phyloP scores from a whole-genome alignment of 2,329 filamentous ascomycete genomes.

The Aureobasidium sp. region DNA sequence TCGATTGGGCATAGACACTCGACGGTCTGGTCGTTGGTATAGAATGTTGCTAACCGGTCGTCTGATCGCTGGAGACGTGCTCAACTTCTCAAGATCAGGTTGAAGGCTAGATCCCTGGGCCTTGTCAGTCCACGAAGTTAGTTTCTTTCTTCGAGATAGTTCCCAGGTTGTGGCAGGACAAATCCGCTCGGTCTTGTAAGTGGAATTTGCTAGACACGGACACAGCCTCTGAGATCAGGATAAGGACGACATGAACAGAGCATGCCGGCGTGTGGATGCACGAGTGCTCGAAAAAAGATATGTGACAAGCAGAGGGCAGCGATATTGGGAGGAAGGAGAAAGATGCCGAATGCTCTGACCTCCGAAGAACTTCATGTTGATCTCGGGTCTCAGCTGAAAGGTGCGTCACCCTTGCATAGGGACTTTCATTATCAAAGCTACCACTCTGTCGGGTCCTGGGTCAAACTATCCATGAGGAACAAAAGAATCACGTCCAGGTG shows the following conservation, averaged over 20 bases:
- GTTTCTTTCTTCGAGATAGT: not conserved
- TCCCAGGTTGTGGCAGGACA: not conserved
- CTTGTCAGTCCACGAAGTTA: not conserved
- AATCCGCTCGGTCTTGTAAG: not conserved
- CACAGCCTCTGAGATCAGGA: too few species aligned
- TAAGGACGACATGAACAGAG: not conserved
- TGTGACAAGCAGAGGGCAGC: not conserved
- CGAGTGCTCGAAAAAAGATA: not conserved
- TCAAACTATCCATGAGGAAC: not conserved
- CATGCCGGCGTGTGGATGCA: not conserved
- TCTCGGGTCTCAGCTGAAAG: not conserved
- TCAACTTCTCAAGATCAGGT: too few species aligned
- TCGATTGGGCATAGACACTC: not conserved
- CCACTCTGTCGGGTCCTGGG: not conserved
- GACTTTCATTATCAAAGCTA: constrained; percentile 1
- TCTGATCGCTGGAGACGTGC: not conserved
- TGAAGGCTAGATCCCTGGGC: not conserved
- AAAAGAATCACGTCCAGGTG: not conserved
- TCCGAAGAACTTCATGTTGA: constrained; percentile 1
- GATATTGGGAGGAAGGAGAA: not conserved
- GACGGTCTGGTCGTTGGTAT: not conserved
- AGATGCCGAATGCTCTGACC: not conserved
- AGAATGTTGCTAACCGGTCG: not conserved
- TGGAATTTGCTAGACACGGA: too few species aligned
- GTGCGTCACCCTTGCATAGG: constrained; percentile 1